A percentile compares a stretch with the other conserved stretches of the same genome.
Evolutionary conservation across 192 early-diverging fungal species (phyloP).

Genomic region (Coemansia sp.): DNA sequence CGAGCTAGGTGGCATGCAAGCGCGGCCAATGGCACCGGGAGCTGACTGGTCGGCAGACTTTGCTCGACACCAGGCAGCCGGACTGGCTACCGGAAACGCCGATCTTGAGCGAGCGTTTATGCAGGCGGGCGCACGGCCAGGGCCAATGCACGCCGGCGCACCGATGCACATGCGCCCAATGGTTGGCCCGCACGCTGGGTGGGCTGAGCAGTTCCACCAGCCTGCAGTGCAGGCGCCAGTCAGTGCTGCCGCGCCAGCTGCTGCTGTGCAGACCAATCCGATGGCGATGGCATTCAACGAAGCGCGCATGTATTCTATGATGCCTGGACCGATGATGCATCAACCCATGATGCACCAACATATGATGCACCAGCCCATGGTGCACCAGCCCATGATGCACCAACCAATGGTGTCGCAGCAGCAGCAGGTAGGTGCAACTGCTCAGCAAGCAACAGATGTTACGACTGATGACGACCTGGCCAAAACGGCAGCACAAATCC

Average conservation of each 20-base stretch:
- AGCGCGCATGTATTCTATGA: slow-evolving; percentile 56
- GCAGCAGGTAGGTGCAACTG: slow-evolving; percentile 39
- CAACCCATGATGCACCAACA: slow-evolving; percentile 20
- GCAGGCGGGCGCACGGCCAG: slow-evolving; percentile 10
- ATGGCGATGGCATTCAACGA: slow-evolving; percentile 68
- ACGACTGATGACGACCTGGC: slow-evolving; percentile 63
- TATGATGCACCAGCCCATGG: slow-evolving; percentile 18
- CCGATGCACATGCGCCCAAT: slow-evolving; percentile 48
- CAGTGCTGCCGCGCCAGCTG: slow-evolving; percentile 14
- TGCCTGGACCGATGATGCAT: slow-evolving; percentile 35
- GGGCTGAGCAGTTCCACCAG: slow-evolving; percentile 58
- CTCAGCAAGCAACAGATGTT: slow-evolving; percentile 35
- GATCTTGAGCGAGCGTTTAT: slow-evolving; percentile 51
- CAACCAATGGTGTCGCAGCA: slow-evolving; percentile 23
- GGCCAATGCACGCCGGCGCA: slow-evolving; percentile 3
- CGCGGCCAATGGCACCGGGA: slow-evolving; percentile 16
- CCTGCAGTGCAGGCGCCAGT: slow-evolving; percentile 16
- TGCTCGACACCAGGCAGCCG: slow-evolving; percentile 56
- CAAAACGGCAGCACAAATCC: slow-evolving; percentile 76
- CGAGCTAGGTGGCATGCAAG: slow-evolving; percentile 64
- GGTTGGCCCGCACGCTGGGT: slow-evolving; percentile 34
- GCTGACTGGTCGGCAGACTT: slow-evolving; percentile 75
- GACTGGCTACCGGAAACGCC: slow-evolving; percentile 29
- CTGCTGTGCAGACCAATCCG: slow-evolving; percentile 23
- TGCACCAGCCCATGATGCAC: slow-evolving; percentile 30